phyloP scores from a whole-genome alignment of 1,284 basidiomycete genomes.

The Pseudozyma sp. region DNA sequence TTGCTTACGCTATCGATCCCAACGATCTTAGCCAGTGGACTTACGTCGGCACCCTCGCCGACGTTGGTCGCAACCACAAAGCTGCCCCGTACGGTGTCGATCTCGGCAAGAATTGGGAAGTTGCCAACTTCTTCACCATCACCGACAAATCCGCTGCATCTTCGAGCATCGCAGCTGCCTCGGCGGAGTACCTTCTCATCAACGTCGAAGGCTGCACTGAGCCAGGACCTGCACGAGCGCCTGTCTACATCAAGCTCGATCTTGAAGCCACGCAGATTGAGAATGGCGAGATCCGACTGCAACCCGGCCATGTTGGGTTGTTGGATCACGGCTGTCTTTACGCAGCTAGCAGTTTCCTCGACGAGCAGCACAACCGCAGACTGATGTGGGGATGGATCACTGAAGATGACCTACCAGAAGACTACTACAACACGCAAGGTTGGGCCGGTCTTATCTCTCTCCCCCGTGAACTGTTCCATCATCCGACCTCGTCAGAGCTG shows the following conservation, averaged over 20 bases:
- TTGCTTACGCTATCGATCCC: constrained; percentile 49
- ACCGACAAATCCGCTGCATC: neutral
- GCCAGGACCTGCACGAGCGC: constrained; percentile 36
- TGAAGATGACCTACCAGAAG: constrained; percentile 52
- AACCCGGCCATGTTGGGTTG: constrained; percentile 24
- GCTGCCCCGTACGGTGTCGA: constrained; percentile 42
- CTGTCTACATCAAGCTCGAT: constrained; percentile 37
- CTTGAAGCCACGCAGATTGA: constrained; percentile 1
- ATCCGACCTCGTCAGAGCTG: constrained; percentile 30
- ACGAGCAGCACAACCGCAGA: constrained; percentile 32
- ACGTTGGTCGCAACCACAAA: constrained; percentile 43
- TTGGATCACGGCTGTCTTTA: constrained; percentile 58
- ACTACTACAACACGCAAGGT: constrained; percentile 50
- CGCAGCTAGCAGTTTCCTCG: constrained; percentile 53
- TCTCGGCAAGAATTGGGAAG: constrained; percentile 59
- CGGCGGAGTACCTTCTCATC: constrained; percentile 46
- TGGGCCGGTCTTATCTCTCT: constrained; percentile 55
- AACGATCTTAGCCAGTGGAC: constrained; percentile 46
- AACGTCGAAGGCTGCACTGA: constrained; percentile 49
- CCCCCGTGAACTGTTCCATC: constrained; percentile 50
- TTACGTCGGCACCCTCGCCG: constrained; percentile 43
- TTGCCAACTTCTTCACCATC: constrained; percentile 54
- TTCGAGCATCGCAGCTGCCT: neutral
- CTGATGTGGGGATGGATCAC: constrained; percentile 62
- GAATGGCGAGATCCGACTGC: constrained; percentile 24